Evolutionary conservation across 2,329 filamentous ascomycete species (phyloP).

Genomic region (Diaporthe ilicicola): DNA sequence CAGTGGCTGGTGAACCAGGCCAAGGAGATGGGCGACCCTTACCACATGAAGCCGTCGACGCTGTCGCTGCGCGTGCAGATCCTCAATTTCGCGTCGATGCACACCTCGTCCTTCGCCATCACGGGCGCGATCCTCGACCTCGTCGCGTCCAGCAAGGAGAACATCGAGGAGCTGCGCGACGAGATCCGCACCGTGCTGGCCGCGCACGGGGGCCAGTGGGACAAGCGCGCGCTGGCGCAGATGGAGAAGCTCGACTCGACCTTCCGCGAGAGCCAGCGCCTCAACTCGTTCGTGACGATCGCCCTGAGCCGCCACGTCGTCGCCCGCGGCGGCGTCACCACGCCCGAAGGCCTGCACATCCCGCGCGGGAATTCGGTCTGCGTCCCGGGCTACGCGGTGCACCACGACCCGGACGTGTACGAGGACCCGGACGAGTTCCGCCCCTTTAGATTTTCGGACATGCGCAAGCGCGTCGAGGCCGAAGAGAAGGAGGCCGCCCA

Average conservation of each 20-base stretch:
- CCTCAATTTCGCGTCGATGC: conserved; percentile 46
- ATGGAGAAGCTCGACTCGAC: conserved; percentile 51
- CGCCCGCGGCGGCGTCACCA: conserved; percentile 42
- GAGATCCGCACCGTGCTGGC: conserved; percentile 44
- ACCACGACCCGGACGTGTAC: conserved; percentile 45
- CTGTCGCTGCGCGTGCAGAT: conserved; percentile 29
- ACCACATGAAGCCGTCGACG: conserved; percentile 1
- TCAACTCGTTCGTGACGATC: conserved; percentile 49
- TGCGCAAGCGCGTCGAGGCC: not conserved
- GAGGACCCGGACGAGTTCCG: conserved; percentile 44
- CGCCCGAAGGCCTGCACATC: conserved; percentile 45
- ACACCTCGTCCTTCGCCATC: conserved; percentile 49
- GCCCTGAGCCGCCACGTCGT: conserved; percentile 47
- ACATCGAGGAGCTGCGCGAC: conserved; percentile 43
- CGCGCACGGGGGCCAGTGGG: conserved; percentile 39
- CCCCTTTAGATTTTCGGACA: conserved; percentile 47
- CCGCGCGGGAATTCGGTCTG: conserved; percentile 47
- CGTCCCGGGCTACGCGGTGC: conserved; percentile 44
- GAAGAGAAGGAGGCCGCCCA: conserved; percentile 5
- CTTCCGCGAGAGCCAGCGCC: conserved; percentile 51
- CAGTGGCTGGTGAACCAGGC: conserved; percentile 31
- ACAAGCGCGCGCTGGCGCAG: conserved; percentile 46
- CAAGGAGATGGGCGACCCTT: conserved; percentile 24
- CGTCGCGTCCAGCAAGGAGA: conserved; percentile 32
- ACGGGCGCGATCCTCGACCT: conserved; percentile 49